Evolutionary conservation across 2,329 filamentous ascomycete genomes (phyloP), one percentile per base, ranked within the genome.

Genomic region (Aspergillus amoenus): DNA sequence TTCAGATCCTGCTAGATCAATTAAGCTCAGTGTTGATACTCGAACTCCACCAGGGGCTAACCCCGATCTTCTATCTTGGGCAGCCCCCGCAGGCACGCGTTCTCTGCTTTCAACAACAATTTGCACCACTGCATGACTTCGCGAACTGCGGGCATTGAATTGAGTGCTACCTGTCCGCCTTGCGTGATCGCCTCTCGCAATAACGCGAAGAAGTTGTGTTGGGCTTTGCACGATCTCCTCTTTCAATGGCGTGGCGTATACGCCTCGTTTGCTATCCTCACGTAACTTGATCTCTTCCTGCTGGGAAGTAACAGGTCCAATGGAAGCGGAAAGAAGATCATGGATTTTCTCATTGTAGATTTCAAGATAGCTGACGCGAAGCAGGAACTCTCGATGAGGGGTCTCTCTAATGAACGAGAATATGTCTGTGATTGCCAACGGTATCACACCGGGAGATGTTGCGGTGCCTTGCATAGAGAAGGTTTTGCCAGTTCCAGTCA

Each of bases 381-480:
- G 83, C 56, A 99, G 77, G 64, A 99, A 99, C 70, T 99, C 94
- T 59, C 94, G 85, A 37, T 92, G 91, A 0, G 94, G 94, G 1
- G 94, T 97, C 77, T 99, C 94, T 57, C 94, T 88, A 65, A 99
- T 99, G 74, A 97, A 99, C 0, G 94, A 97, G 75, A 99, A 99
- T 52, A 99, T 99, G 71, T 99, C 94, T 61, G 94, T 97, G 66
- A 99, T 97, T 40, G 94, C 94, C 40, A 97, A 81, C 6, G 94
- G 94, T 55, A 99, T 99, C 27, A 99, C 94, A 78, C 94, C 94
- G 1, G 94, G 94, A 40, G 92, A 96, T 3, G 90, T 91, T 45
- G 93, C 92, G 11, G 94, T 99, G 66, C 94, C 94, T 79, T 99
- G 94, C 94, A 99, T 99, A 40, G 93, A 97, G 73, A 97, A 99